Percentiles rank a stretch among this genome's conserved stretches.
Evolutionary conservation across 352 stramenopile genomes (phyloP).

Genomic region (Blastocystis hominis): DNA sequence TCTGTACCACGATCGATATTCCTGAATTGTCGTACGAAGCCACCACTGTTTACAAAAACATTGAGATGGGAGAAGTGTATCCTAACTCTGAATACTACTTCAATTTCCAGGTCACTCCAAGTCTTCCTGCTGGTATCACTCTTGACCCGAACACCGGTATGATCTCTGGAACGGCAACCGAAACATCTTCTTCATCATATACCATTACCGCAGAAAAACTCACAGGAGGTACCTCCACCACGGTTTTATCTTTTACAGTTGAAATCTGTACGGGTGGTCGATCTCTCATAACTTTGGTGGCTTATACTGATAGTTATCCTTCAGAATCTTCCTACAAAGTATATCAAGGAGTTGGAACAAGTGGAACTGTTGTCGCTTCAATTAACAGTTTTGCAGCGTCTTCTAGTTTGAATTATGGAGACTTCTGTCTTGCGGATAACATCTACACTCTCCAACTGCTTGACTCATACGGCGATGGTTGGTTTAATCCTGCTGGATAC

Average conservation of each 20-base stretch:
- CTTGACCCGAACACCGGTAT: neutral
- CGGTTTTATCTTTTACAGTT: neutral
- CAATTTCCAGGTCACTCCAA: neutral
- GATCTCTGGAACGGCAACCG: neutral
- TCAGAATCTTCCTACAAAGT: neutral
- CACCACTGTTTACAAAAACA: neutral
- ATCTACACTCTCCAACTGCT: neutral
- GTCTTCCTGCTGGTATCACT: neutral
- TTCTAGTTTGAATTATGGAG: neutral
- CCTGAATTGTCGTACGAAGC: neutral
- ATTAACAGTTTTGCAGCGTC: neutral
- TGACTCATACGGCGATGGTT: neutral
- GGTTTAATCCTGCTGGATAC: neutral
- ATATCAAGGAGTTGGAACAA: neutral
- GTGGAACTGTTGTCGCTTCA: neutral
- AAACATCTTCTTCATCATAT: neutral
- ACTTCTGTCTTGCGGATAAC: neutral
- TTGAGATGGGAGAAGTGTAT: constrained; percentile 2
- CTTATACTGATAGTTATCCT: neutral
- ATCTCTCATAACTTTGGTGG: neutral
- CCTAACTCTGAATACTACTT: neutral
- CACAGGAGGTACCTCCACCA: neutral
- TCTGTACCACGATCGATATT: neutral
- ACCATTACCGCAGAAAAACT: neutral
- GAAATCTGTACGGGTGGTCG: neutral